Base-by-base conservation (phyloP, 805 yeast species). In the Saturnispora quitensis region DNA sequence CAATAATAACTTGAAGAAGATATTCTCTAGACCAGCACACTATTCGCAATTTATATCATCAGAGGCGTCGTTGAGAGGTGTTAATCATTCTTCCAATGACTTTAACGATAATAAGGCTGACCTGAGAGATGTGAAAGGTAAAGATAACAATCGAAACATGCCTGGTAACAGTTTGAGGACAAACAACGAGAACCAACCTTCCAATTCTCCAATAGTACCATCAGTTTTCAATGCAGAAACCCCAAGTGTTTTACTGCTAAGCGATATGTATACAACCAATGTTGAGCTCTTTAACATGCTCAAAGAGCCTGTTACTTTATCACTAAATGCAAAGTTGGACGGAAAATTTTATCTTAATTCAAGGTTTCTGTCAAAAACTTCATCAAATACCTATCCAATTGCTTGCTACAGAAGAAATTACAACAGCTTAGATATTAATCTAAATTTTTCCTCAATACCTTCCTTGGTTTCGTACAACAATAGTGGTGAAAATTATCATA, bases 351-450 rank as follows among this genome's bases (percentile, higher is more conserved):
- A 44, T 33, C 38, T 53, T n/a, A 59, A 60, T 43, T 45, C 54
- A 20, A 50, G 49, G 40, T 52, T 50, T 43, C 20, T 59, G 9
- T 35, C 47, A 18, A 42, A 28, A 13, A 28, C 43, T 7, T 27
- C 45, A 9, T 36, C 43, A 3, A 45, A 40, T 3, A 55, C 46
- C 4, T 43, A 52, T 12, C 61, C 61, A 3, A 50, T 62, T 18
- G 55, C 57, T 1, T 60, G 63, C 44, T 62, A 60, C 48, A 46
- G 63, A 49, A 52, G 65, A 43, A 62, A 62, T 33, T 58, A 43
- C 15, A 43, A 34, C 27, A 49, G 22, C 20, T 20, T 49, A 7
- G 47, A 49, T 17, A 28, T 49, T 4, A n/a, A 43, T 28, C 6
- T 43, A 3, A 12, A 28, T 8, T 9, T 47, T 8, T 12, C 25